phyloP scores from a whole-genome alignment of 768 basidiomycete genomes.

The Candolleomyces eurysporus region DNA sequence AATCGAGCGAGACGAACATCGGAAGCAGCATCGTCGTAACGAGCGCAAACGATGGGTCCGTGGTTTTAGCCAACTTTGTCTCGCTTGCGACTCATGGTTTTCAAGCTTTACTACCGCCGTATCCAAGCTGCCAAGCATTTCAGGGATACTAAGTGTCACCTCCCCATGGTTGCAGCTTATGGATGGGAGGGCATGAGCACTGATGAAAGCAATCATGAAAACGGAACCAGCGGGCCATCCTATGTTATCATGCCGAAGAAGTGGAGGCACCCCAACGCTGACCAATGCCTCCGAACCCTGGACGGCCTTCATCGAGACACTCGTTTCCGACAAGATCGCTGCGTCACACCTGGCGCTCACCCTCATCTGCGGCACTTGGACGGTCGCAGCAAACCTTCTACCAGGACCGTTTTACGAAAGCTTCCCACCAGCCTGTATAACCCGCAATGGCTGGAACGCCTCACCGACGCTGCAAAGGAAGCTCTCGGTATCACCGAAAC shows the following conservation, averaged over 20 bases:
- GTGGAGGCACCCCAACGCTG: not conserved
- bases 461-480: not conserved
- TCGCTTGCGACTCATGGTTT: no score
- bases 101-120: not conserved
- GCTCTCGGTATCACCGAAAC: not conserved
- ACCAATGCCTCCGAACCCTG: not conserved
- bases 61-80: no score
- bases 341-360: not conserved
- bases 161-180: not conserved
- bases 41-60: no score
- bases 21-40: no score
- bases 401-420: not conserved
- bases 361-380: not conserved
- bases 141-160: not conserved
- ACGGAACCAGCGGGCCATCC: not conserved
- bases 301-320: not conserved
- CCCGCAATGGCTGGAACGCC: not conserved
- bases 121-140: not conserved
- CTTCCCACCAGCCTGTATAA: not conserved
- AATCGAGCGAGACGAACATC: no score
- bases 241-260: not conserved
- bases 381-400: not conserved
- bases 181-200: not conserved
- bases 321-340: not conserved
- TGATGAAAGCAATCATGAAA: not conserved